phyloP scores from a whole-genome alignment of 495 filamentous ascomycete genomes.

The Lasiosphaeris hirsuta region DNA sequence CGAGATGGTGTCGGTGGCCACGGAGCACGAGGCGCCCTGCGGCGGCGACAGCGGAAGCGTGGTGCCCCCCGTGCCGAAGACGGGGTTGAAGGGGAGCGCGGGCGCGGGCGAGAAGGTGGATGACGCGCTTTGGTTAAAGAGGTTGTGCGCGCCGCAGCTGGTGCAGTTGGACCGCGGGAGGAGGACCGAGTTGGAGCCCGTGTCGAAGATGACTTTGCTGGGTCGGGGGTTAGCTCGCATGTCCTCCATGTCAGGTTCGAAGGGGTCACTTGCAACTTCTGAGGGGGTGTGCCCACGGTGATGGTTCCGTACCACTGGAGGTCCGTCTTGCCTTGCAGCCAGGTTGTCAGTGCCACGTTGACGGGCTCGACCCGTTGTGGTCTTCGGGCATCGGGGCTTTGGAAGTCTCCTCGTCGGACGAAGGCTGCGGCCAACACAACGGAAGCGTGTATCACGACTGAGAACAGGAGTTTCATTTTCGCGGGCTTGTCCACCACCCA shows the following conservation, averaged over 20 bases:
- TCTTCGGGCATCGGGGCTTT: neutral
- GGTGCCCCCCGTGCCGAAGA: slow-evolving; percentile 20
- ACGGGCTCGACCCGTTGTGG: neutral
- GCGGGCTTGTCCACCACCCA: neutral
- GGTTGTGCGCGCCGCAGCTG: slow-evolving; percentile 13
- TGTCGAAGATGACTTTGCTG: slow-evolving; percentile 31
- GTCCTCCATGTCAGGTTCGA: no score
- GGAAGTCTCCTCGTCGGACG: neutral
- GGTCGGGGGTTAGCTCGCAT: neutral
- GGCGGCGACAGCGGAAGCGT: slow-evolving; percentile 9
- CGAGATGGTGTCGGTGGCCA: slow-evolving; percentile 25
- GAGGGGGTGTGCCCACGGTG: slow-evolving; percentile 24
- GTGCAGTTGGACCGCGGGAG: slow-evolving; percentile 25
- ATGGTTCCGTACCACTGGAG: slow-evolving; percentile 28
- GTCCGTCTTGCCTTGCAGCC: neutral
- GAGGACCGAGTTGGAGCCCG: slow-evolving; percentile 20
- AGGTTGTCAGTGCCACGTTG: slow-evolving; percentile 15
- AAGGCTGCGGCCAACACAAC: neutral
- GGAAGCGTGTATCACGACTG: neutral
- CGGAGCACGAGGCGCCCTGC: slow-evolving; percentile 23
- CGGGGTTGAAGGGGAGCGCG: neutral
- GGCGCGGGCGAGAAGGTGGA: slow-evolving; percentile 17
- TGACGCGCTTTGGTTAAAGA: slow-evolving; percentile 18
- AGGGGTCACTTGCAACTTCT: slow-evolving; percentile 25
- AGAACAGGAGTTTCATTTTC: neutral